These are phyloP conservation scores for Backusella liffmaniae DNA, from an alignment of 192 early-diverging fungal species.

Conservation along the genomic window DNA sequence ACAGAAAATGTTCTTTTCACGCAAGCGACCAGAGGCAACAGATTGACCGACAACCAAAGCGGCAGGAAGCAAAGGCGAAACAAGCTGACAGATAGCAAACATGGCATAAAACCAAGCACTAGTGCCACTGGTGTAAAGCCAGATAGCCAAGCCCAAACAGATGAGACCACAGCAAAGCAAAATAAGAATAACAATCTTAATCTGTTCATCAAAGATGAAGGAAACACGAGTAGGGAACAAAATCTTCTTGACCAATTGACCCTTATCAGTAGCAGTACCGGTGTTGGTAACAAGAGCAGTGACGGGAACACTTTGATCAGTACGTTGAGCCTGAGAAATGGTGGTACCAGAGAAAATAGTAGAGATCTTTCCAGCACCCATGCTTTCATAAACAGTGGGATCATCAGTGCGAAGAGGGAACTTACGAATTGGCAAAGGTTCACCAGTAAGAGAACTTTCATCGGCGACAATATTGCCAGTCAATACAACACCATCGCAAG, in stretches of 20 bases:
- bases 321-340: conserved; percentile 51
- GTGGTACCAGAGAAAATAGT: conserved; percentile 58
- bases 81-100: conserved; percentile 65
- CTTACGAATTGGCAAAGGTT: conserved; percentile 70
- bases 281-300: conserved; percentile 58
- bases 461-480: conserved; percentile 64
- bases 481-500: conserved; percentile 50
- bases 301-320: conserved; percentile 24
- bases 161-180: conserved; percentile 59
- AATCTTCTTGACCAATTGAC: conserved; percentile 67
- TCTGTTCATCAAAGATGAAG: conserved; percentile 71
- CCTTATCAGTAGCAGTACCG: conserved; percentile 61
- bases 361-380: conserved; percentile 45
- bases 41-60: conserved; percentile 70
- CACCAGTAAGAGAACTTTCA: conserved; percentile 67
- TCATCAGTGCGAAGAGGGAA: conserved; percentile 53
- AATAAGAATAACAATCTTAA: conserved; percentile 64
- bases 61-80: conserved; percentile 68
- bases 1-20: conserved; percentile 61
- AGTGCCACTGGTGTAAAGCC: conserved; percentile 42
- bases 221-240: conserved; percentile 61
- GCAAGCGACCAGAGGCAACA: conserved; percentile 55
- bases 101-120: conserved; percentile 66
- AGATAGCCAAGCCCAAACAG: conserved; percentile 42
- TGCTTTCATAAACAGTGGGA: conserved; percentile 16